These are phyloP conservation scores for Cymbopogon citratus DNA, from an alignment of 176 grass and related monocot species.

Conservation along the genomic window DNA sequence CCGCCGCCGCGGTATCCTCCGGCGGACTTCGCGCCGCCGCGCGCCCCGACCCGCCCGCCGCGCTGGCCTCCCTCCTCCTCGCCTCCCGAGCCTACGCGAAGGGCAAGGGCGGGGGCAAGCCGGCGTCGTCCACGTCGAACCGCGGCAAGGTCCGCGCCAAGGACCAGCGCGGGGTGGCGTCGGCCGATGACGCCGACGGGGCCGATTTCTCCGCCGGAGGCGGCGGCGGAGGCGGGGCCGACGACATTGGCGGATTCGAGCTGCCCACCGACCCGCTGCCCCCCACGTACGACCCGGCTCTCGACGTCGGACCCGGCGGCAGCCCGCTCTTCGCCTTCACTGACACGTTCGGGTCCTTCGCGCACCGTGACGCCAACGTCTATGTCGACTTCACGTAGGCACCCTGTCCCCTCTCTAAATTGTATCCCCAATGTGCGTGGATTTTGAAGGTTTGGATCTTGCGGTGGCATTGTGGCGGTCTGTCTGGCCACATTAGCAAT, in stretches of 20 bases:
- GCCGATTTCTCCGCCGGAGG: slow-evolving; percentile 1
- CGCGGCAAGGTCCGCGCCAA: slow-evolving; percentile 60
- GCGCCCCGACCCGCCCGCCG: neutral
- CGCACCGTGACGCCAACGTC: slow-evolving; percentile 42
- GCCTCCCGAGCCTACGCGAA: slow-evolving; percentile 62
- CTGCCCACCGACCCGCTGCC: slow-evolving; percentile 71
- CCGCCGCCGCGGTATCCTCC: neutral
- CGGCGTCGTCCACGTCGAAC: slow-evolving; percentile 26
- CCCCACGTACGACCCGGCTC: slow-evolving; percentile 57
- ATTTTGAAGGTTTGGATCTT: neutral
- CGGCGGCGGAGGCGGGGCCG: neutral
- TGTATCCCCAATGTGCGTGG: neutral
- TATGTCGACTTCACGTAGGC: slow-evolving; percentile 81
- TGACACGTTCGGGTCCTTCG: slow-evolving; percentile 57
- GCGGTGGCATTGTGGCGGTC: neutral
- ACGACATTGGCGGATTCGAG: slow-evolving; percentile 62
- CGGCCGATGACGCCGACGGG: slow-evolving; percentile 22
- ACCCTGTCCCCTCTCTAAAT: neutral
- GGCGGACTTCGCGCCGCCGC: slow-evolving; percentile 9
- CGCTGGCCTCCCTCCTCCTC: slow-evolving; percentile 21
- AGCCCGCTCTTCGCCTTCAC: slow-evolving; percentile 81
- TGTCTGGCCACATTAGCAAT: neutral
- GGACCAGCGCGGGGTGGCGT: slow-evolving; percentile 40
- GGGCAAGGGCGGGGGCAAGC: slow-evolving; percentile 59
- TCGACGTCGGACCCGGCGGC: slow-evolving; percentile 76